Evolutionary conservation across 148 eudicot species (phyloP).

Genomic region (Cornus suecica): DNA sequence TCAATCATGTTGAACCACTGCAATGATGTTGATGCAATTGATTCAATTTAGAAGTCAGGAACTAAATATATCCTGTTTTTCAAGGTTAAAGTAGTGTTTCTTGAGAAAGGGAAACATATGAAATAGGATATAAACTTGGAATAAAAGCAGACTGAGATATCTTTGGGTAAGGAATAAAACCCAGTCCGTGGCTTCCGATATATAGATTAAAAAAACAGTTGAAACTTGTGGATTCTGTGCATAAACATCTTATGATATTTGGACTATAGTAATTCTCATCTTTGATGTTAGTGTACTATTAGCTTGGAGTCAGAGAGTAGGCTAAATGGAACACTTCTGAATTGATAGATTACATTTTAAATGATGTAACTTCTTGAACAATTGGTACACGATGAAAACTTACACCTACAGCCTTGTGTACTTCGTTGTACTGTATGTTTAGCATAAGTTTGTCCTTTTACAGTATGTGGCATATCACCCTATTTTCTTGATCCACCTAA

Average conservation of each 20-base stretch:
- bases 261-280: not conserved
- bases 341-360: not conserved
- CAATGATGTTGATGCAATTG: not conserved
- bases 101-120: not conserved
- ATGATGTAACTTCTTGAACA: not conserved
- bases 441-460: not conserved
- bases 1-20: not conserved
- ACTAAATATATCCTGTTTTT: not conserved
- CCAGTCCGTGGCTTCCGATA: not conserved
- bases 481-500: not conserved
- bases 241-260: not conserved
- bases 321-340: not conserved
- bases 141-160: not conserved
- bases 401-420: too few relatives aligned
- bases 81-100: not conserved
- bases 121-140: not conserved
- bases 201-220: not conserved
- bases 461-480: not conserved
- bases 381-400: too few relatives aligned
- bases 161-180: not conserved
- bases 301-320: not conserved
- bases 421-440: not conserved
- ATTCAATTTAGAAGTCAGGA: not conserved
- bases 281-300: not conserved
- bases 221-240: not conserved